phyloP scores from a whole-genome alignment of 257 asterid species.

The Solanum corneliomulleri region DNA sequence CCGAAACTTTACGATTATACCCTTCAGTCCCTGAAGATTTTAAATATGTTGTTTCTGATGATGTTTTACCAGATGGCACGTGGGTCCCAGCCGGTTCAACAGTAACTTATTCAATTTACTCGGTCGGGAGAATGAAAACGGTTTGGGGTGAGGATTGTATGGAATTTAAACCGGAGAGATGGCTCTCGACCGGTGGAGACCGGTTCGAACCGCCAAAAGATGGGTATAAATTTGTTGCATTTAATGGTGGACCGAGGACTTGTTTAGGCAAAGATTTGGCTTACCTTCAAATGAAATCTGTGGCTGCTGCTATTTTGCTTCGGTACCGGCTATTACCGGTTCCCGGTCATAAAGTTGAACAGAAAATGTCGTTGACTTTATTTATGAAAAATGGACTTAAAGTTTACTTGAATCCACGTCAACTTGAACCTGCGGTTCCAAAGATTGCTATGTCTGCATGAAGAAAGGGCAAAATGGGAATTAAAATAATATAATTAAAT shows the following conservation, averaged over 20 bases:
- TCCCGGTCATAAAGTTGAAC: slow-evolving; percentile 77
- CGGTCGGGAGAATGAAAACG: slow-evolving; percentile 61
- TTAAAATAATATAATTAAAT: not conserved
- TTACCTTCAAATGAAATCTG: slow-evolving; percentile 80
- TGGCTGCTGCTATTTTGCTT: slow-evolving; percentile 70
- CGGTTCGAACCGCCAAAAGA: slow-evolving; percentile 61
- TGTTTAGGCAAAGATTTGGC: slow-evolving; percentile 87
- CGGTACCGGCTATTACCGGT: slow-evolving; percentile 50
- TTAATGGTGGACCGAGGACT: slow-evolving; percentile 78
- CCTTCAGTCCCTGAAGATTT: slow-evolving; percentile 85
- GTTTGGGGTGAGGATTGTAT: slow-evolving; percentile 82
- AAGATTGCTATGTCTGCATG: slow-evolving; percentile 23
- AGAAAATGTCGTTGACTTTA: slow-evolving; percentile 76
- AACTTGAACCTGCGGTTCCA: slow-evolving; percentile 14
- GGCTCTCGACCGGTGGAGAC: slow-evolving; percentile 49
- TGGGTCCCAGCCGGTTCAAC: slow-evolving; percentile 70
- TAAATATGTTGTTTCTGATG: slow-evolving; percentile 58
- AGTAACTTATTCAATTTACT: slow-evolving; percentile 69
- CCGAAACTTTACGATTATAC: slow-evolving; percentile 69
- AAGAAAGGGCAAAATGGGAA: not conserved
- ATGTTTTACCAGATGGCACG: slow-evolving; percentile 66
- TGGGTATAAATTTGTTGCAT: slow-evolving; percentile 57
- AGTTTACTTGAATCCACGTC: slow-evolving; percentile 43
- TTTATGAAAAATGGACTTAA: slow-evolving; percentile 66
- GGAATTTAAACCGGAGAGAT: slow-evolving; percentile 83